Base-by-base conservation (phyloP, 2,329 filamentous ascomycete species). In the Colletotrichum lini region DNA sequence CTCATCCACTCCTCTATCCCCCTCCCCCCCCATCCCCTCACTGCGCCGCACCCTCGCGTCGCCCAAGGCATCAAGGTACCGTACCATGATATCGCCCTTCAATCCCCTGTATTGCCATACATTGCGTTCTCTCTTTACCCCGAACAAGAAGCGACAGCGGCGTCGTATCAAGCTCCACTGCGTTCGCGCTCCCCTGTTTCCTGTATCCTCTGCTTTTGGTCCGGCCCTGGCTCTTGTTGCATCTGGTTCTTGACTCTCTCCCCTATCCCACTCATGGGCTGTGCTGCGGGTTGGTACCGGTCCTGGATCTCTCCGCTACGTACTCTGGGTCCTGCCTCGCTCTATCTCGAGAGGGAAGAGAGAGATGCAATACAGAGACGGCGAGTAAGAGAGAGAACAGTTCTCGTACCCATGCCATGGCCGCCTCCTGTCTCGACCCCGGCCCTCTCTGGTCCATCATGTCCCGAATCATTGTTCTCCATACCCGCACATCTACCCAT, bases 401-500 rank as follows among this genome's bases (percentile, higher is more conserved):
- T 49, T 53, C 35, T 53, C 47, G 49, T 44, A 53, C 49, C 54
- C 49, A 63, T 42, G 44, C 45, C 18, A 9, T 12, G 23, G 21
- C 26, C 56, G 47, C 59, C 49, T 63, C 60, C 60, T 53, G 38
- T 53, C 23, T 53, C 38, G 59, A 50, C 45, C 45, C 45, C n/a
- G 21, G 12, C 59, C 12, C 40, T 59, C 23, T 59, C 42, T 45
- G 42, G 47, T 38, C n/a, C 38, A 63, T 53, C 49, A 47, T 40
- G 38, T 53, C 49, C 38, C 35, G 40, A 56, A 42, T 53, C 60
- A 52, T 65, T 58, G 45, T 49, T 72, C 54, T 57, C 76, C 45
- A 59, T 44, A 69, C 77, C 78, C 75, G 75, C 69, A 70, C 73
- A 76, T 54, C 52, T 54, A n/a, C 59, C 35, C 58, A 40, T 61